Evolutionary conservation across 2,329 filamentous ascomycete species (phyloP), one percentile per base, ranked within the genome.

Genomic region (Teratosphaeria zuluensis): DNA sequence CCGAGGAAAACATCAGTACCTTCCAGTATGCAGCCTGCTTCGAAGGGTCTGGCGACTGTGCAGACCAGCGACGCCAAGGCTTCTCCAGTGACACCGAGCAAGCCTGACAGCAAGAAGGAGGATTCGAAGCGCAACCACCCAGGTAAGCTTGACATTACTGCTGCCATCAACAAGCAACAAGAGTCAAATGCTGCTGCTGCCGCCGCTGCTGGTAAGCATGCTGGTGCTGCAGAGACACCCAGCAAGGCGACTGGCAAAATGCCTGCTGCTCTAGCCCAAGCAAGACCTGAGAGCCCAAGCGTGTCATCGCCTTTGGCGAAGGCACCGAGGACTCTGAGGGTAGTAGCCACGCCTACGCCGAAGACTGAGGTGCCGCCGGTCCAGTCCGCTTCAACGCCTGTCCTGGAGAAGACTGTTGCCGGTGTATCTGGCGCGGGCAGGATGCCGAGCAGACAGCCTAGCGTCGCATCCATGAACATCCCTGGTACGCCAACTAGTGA

Each of bases 401-500:
- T 66, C 12, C 59, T 70, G 7, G 62, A 67, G 16, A 67, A 70
- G 16, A 70, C 73, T 16, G 63, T 70, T 31, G 68, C 38, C 7
- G 70, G 67, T 1, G 68, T 73, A 7, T 61, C 68, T 21, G 61
- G 62, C 8, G 31, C 61, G 7, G 74, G 72, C 21, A 76, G 76
- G 56, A 65, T 78, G 16, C 72, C 77, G 7, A 80, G 78, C 21
- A 75, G 80, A 30, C 78, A 82, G 66, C 76, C 78, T 5, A 82
- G 77, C 60, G 71, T 85, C 12, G 80, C 82, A 7, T 84, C 83
- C 1, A 73, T 79, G 55, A 82, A 86, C 58, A 78, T 82, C 6
- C 87, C 89, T n/a, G 84, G 84, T 31, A 91, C 88, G 0, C 88
- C 89, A 0, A 82, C 77, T 1, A 91, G 87, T 68, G 89, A 92